These are phyloP conservation scores for Myxozyma kluyveri DNA, from an alignment of 805 yeast genomes.

Conservation along the genomic window DNA sequence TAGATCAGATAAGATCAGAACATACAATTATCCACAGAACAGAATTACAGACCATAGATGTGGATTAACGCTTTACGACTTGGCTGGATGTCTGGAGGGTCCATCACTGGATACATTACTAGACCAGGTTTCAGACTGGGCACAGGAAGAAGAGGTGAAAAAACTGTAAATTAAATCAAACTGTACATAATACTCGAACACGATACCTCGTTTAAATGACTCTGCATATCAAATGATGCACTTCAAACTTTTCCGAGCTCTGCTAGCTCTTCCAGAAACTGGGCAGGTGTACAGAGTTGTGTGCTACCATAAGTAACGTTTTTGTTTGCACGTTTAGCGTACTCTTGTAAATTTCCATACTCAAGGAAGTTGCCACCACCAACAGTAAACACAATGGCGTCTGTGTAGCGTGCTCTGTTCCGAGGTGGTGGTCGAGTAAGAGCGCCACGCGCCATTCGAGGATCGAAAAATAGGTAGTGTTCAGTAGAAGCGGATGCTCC, in stretches of 20 bases:
- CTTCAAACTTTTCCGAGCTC: constrained; percentile 37
- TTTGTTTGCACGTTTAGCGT: constrained; percentile 41
- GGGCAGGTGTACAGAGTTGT: constrained; percentile 64
- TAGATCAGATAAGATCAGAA: constrained; percentile 87
- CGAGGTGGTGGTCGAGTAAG: constrained; percentile 81
- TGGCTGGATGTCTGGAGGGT: constrained; percentile 65
- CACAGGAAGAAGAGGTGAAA: constrained; percentile 22
- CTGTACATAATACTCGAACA: not conserved
- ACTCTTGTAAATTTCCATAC: constrained; percentile 76
- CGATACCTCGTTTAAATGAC: not conserved
- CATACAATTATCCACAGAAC: constrained; percentile 90
- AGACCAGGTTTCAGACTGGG: constrained; percentile 28
- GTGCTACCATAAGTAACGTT: constrained; percentile 85
- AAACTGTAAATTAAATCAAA: constrained; percentile 7
- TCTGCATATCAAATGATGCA: not conserved
- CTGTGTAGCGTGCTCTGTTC: constrained; percentile 43
- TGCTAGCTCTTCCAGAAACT: constrained; percentile 65
- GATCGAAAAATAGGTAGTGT: constrained; percentile 87
- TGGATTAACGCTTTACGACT: constrained; percentile 71
- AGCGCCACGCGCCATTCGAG: constrained; percentile 80
- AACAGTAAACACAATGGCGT: constrained; percentile 83
- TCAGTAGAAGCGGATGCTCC: constrained; percentile 59
- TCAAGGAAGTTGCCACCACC: constrained; percentile 97
- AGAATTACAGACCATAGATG: constrained; percentile 93
- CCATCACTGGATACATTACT: constrained; percentile 31